A percentile compares a stretch with the other conserved stretches of the same genome.
Evolutionary conservation across 2,329 filamentous ascomycete species (phyloP).

Genomic region (Fonsecaea erecta): DNA sequence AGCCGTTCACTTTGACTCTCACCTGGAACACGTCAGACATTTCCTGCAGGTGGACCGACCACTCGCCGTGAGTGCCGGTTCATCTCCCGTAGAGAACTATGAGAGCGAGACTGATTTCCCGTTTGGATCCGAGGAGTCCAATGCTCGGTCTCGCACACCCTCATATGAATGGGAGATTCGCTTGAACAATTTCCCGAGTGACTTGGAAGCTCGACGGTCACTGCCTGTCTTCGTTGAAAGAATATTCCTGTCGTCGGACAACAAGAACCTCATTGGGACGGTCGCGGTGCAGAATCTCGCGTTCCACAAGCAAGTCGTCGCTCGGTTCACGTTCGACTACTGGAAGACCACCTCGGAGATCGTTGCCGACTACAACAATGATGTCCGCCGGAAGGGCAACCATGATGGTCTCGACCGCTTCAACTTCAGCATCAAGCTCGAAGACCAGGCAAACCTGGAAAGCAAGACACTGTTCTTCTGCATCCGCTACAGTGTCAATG

Average conservation of each 20-base stretch:
- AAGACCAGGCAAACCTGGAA: constrained; percentile 88
- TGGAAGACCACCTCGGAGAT: constrained; percentile 99
- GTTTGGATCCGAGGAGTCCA: constrained; percentile 64
- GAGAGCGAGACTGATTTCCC: constrained; percentile 90
- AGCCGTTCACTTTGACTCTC: constrained; percentile 96
- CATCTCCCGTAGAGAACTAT: constrained; percentile 86
- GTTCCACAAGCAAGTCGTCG: constrained; percentile 87
- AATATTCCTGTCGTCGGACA: constrained; percentile 84
- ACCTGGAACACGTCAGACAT: constrained; percentile 93
- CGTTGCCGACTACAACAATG: constrained; percentile 80
- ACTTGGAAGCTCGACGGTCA: constrained; percentile 64
- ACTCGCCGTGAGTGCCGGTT: constrained; percentile 92
- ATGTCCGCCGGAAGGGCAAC: constrained; percentile 68
- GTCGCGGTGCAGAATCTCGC: constrained; percentile 85
- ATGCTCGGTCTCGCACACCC: constrained; percentile 49
- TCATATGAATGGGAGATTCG: constrained; percentile 86
- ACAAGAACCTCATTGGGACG: constrained; percentile 81
- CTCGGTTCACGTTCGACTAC: constrained; percentile 93
- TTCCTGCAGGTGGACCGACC: constrained; percentile 93
- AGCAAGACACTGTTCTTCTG: constrained; percentile 92
- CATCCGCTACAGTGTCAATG: constrained; percentile 81
- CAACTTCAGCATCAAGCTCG: constrained; percentile 89
- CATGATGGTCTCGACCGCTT: constrained; percentile 79
- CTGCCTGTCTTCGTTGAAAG: constrained; percentile 78
- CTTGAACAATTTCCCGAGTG: constrained; percentile 77